These are phyloP conservation scores for Hypoxylon sp. DNA, from an alignment of 2,329 filamentous ascomycete species.

Conservation along the genomic window DNA sequence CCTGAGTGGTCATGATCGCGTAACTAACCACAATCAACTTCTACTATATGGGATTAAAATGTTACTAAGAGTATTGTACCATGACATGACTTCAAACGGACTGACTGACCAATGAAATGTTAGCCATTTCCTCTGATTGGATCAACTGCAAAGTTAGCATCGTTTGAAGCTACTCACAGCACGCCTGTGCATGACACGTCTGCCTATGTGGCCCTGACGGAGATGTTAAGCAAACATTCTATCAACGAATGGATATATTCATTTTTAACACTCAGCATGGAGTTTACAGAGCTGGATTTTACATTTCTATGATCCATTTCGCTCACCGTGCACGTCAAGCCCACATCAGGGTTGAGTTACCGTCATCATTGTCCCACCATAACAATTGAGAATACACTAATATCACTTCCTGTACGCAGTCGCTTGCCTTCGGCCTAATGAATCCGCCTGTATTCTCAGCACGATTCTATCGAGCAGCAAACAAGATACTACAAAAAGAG, in stretches of 20 bases:
- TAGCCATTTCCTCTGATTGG: constrained; percentile 17
- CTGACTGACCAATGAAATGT: constrained; percentile 18
- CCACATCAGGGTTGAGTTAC: background rate
- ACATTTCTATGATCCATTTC: background rate
- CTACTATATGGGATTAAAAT: background rate
- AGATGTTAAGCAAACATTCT: constrained; percentile 31
- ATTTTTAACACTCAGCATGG: background rate
- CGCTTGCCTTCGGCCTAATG: background rate
- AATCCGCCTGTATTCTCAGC: background rate
- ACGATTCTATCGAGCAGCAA: background rate
- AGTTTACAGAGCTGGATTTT: background rate
- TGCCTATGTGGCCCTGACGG: constrained; percentile 30
- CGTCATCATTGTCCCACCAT: background rate
- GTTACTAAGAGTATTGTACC: background rate
- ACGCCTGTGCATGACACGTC: constrained; percentile 28
- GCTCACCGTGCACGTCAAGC: background rate
- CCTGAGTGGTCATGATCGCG: background rate
- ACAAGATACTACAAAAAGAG: background rate
- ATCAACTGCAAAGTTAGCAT: constrained; percentile 14
- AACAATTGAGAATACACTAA: background rate
- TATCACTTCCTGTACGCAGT: background rate
- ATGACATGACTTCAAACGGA: constrained; percentile 3
- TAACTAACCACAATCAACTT: constrained; percentile 1
- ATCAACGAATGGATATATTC: constrained; percentile 12
- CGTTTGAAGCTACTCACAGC: constrained; percentile 23